A percentile compares a stretch with the other conserved stretches of the same genome.
Conservation (phyloP, 2,329 filamentous ascomycete species). For the Curvularia verruculosa region DNA sequence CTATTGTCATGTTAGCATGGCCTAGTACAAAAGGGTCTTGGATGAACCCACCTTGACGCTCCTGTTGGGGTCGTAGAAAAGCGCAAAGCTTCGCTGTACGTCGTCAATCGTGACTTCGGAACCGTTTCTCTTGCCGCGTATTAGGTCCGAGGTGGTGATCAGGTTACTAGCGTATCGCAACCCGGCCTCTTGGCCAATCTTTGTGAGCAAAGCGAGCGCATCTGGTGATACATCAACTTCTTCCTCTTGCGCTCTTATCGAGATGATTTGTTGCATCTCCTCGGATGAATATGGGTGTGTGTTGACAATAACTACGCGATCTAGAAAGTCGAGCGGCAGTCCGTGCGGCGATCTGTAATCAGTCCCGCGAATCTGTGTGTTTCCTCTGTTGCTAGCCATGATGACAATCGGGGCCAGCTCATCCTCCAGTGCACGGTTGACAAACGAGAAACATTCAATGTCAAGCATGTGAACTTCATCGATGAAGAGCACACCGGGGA, state of each 20-base stretch:
- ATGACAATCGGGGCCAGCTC: slow-evolving; percentile 97
- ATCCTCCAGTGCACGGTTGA: slow-evolving; percentile 95
- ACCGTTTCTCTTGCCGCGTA: slow-evolving; percentile 82
- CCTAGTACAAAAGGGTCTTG: not conserved
- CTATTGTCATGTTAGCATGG: slow-evolving; percentile 34
- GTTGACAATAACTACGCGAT: slow-evolving; percentile 94
- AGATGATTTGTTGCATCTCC: slow-evolving; percentile 90
- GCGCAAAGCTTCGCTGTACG: slow-evolving; percentile 88
- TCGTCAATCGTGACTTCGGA: slow-evolving; percentile 86
- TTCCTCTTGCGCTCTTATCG: slow-evolving; percentile 92
- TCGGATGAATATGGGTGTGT: slow-evolving; percentile 82
- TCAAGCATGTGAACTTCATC: slow-evolving; percentile 99
- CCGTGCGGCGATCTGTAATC: slow-evolving; percentile 93
- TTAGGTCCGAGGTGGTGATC: slow-evolving; percentile 89
- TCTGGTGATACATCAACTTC: slow-evolving; percentile 91
- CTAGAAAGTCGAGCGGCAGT: slow-evolving; percentile 91
- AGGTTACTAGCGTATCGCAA: slow-evolving; percentile 97
- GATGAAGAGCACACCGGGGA: slow-evolving; percentile 96
- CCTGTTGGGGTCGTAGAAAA: slow-evolving; percentile 89
- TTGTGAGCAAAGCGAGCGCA: slow-evolving; percentile 89
- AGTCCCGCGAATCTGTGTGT: slow-evolving; percentile 89
- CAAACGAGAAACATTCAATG: slow-evolving; percentile 98
- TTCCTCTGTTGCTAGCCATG: slow-evolving; percentile 96
- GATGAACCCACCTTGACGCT: slow-evolving; percentile 69
- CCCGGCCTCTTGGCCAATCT: slow-evolving; percentile 91